Base-by-base conservation (phyloP, 2,329 filamentous ascomycete species). In the Macroventuria anomochaeta region DNA sequence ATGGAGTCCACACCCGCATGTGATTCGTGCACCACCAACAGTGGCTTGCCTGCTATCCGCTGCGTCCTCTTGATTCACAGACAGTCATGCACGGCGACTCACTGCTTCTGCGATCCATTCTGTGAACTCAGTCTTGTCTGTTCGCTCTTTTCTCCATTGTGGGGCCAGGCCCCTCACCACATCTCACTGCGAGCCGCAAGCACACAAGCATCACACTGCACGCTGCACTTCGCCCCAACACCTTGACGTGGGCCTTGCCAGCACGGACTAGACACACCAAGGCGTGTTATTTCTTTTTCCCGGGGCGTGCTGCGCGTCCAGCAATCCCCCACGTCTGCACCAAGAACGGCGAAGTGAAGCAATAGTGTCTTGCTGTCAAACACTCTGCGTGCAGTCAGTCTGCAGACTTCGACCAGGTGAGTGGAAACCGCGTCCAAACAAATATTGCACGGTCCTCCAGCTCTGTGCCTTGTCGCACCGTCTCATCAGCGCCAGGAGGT, bases 211-310 rank as follows among this genome's bases (percentile, higher is more conserved):
- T 61, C 47, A 56, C 59, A 52, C 41, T 52, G 41, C 54, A 39
- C 37, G 43, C 59, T 58, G 57, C 59, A 43, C 51, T 50, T 17
- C 50, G 54, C 55, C 58, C 36, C 55, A 56, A 39, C 39, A 44
- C 31, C 53, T 60, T 50, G 56, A 55, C 53, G 58, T 55, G 52
- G 39, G 50, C 39, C 49, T 40, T 29, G 53, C 58, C 42, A 59
- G 53, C 51, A 46, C 36, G 18, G 43, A 31, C 49, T 31, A 38
- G 21, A 41, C 46, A 43, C 26, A 41, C 50, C 41, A 28, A n/a
- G 39, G 23, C 11, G 17, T 23, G 31, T 25, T 37, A 38, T 43
- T 34, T 53, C 43, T 43, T 53, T 41, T 29, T 46, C 13, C 36
- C 36, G 29, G 15, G 37, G 21, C 49, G 17, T 25, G 18, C 33